phyloP scores from a whole-genome alignment of 164 flowering plant species.

The Echeveria elegans region DNA sequence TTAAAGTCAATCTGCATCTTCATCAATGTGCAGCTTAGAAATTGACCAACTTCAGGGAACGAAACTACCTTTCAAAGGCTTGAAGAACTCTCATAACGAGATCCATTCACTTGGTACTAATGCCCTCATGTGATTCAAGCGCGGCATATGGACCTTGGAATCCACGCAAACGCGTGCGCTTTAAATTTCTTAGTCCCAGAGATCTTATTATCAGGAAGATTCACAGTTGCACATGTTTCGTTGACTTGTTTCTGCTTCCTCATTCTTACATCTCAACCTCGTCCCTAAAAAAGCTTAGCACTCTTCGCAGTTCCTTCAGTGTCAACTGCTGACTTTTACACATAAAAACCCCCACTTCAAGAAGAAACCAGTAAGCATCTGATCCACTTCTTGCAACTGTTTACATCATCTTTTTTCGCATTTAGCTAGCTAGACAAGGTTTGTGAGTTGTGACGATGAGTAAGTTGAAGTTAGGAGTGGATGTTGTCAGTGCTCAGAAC shows the following conservation, averaged over 20 bases:
- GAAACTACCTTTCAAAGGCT: no score
- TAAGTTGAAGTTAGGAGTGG: conserved; percentile 80
- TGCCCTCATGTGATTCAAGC: background rate
- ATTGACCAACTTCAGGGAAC: no score
- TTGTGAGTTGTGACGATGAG: conserved; percentile 27
- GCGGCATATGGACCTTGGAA: background rate
- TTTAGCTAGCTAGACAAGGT: conserved; percentile 4
- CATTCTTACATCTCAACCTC: background rate
- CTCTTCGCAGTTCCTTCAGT: background rate
- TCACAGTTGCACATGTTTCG: background rate
- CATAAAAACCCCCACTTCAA: background rate
- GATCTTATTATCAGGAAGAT: conserved; percentile 3
- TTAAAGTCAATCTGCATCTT: no score
- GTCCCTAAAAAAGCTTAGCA: background rate
- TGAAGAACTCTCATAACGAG: no score
- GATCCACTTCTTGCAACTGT: no score
- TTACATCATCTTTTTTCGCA: no score
- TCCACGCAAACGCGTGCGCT: background rate
- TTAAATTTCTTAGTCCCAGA: background rate
- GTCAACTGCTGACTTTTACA: background rate
- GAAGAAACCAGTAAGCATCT: conserved; percentile 10
- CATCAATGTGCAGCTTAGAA: no score
- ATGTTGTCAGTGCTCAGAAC: conserved; percentile 73
- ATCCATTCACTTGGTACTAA: no score
- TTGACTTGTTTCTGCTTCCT: background rate